Percentiles rank a stretch among this genome's conserved stretches.
Evolutionary conservation across 2,329 filamentous ascomycete species (phyloP).

Genomic region (Beauveria caledonica): DNA sequence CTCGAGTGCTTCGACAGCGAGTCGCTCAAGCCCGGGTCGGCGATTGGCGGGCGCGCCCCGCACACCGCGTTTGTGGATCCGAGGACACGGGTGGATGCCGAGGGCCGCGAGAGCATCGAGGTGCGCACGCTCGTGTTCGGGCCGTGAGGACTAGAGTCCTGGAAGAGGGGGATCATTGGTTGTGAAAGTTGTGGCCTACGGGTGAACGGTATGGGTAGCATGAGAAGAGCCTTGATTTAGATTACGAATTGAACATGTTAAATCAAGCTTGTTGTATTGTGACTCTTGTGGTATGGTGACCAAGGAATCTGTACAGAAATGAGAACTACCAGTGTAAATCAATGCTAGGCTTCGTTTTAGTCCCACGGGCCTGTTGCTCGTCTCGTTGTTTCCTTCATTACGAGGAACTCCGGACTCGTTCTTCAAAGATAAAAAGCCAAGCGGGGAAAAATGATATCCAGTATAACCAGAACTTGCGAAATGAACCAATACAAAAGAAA

Average conservation of each 20-base stretch:
- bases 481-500: slow-evolving; percentile 4
- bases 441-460: background rate
- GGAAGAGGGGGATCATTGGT: background rate
- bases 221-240: background rate
- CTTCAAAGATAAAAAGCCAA: background rate
- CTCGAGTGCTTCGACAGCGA: slow-evolving; percentile 73
- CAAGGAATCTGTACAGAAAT: background rate
- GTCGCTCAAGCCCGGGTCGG: slow-evolving; percentile 37
- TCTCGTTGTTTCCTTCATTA: background rate
- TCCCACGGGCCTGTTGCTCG: background rate
- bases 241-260: background rate
- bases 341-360: background rate
- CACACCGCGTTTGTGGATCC: slow-evolving; percentile 78
- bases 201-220: background rate
- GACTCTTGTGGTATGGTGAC: background rate
- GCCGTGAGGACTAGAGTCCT: slow-evolving; percentile 24
- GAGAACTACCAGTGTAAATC: background rate
- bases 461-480: background rate
- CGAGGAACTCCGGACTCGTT: background rate
- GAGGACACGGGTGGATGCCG: slow-evolving; percentile 59
- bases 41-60: slow-evolving; percentile 51
- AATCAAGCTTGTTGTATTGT: background rate
- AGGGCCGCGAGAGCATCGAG: slow-evolving; percentile 79
- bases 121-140: slow-evolving; percentile 81
- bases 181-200: background rate